Evolutionary conservation across 768 basidiomycete species (phyloP).

Genomic region (Russula earlei): DNA sequence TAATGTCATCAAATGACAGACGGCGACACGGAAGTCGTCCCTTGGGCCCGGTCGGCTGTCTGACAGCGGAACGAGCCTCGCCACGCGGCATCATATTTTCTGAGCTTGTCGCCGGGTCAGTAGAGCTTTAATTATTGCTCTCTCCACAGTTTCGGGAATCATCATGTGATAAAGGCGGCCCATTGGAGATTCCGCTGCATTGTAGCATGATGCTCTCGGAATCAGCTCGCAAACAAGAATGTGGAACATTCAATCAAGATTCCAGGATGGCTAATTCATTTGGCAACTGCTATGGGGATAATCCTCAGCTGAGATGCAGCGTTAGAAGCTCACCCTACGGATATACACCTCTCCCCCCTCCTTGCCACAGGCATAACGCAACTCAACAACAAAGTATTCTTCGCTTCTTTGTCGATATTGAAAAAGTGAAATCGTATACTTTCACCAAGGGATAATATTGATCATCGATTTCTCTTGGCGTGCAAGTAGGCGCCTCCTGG

Average conservation of each 20-base stretch:
- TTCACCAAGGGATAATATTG: slow-evolving; percentile 70
- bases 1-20: not conserved
- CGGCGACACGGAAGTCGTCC: not conserved
- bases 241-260: not conserved
- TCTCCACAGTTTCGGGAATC: slow-evolving; percentile 20
- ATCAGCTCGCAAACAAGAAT: slow-evolving; percentile 8
- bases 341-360: slow-evolving; percentile 67
- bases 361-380: slow-evolving; percentile 58
- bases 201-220: slow-evolving; percentile 29
- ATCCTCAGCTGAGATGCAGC: not conserved
- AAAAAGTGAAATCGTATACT: slow-evolving; percentile 54
- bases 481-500: slow-evolving; percentile 60
- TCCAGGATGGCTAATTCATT: slow-evolving; percentile 2
- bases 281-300: slow-evolving; percentile 12
- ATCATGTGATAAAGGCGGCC: slow-evolving; percentile 21
- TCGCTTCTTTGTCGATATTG: slow-evolving; percentile 45
- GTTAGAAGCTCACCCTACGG: slow-evolving; percentile 39
- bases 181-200: slow-evolving; percentile 30
- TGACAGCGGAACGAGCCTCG: slow-evolving; percentile 68
- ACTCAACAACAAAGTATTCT: slow-evolving; percentile 46
- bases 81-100: slow-evolving; percentile 22
- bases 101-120: slow-evolving; percentile 38
- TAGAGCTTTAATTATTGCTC: slow-evolving; percentile 41
- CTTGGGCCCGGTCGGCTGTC: slow-evolving; percentile 22
- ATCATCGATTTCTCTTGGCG: slow-evolving; percentile 61